phyloP scores from a whole-genome alignment of 805 yeast genomes.

The Starmerella tilneyi region DNA sequence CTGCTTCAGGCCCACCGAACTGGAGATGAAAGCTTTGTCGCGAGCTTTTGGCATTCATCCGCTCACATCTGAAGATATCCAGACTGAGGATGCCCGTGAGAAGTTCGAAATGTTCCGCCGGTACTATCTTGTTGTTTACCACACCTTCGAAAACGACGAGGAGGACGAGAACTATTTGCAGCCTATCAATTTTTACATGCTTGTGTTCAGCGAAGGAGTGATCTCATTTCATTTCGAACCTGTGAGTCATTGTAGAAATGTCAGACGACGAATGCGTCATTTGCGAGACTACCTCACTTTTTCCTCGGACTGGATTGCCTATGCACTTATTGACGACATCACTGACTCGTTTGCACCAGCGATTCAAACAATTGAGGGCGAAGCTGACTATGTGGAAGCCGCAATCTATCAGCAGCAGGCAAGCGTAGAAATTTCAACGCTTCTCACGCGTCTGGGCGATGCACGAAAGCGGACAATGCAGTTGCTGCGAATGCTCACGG shows the following conservation, averaged over 20 bases:
- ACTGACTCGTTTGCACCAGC: constrained; percentile 57
- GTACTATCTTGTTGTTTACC: constrained; percentile 93
- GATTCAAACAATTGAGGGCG: constrained; percentile 47
- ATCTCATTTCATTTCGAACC: constrained; percentile 52
- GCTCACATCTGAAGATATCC: constrained; percentile 91
- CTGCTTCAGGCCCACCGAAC: constrained; percentile 86
- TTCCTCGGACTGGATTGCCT: constrained; percentile 55
- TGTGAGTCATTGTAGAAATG: constrained; percentile 49
- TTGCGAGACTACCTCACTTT: constrained; percentile 51
- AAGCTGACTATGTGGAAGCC: constrained; percentile 60
- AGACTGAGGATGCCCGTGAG: constrained; percentile 94
- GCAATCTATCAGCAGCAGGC: constrained; percentile 67
- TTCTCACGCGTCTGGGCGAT: constrained; percentile 78
- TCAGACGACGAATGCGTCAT: constrained; percentile 53
- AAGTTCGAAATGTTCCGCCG: constrained; percentile 84
- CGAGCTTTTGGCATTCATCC: constrained; percentile 97
- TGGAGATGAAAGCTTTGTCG: constrained; percentile 83
- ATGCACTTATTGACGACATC: constrained; percentile 56
- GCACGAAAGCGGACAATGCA: constrained; percentile 89
- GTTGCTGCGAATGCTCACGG: constrained; percentile 73
- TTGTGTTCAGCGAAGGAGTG: constrained; percentile 52
- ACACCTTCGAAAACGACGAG: constrained; percentile 87
- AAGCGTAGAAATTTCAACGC: constrained; percentile 34
- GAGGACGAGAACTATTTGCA: constrained; percentile 48
- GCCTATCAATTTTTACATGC: constrained; percentile 51